Evolutionary conservation across 345 rosid species (phyloP), one percentile per base, ranked within the genome.

Genomic region (Physaria fendleri): DNA sequence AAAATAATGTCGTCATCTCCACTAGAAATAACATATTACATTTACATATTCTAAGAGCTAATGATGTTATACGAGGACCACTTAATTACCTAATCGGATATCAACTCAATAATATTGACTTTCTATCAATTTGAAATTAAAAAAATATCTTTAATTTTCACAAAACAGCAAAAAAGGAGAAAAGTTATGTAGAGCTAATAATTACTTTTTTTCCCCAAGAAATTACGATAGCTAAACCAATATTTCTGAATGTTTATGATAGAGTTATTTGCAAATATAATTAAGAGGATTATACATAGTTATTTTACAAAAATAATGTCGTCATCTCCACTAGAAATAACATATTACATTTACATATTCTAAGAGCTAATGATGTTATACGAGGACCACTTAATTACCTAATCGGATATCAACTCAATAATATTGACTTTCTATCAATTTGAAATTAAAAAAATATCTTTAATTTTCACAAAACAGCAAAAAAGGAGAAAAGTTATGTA

Each of bases 11-110:
- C 52, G 4, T 59, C 55, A 54, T 8, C 2, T 35, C 47, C 62
- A 65, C 39, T 44, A 54, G 27, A 32, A 33, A 47, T 46, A n/a
- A 23, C 25, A 42, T 22, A 23, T n/a, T n/a, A n/a, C n/a, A n/a
- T n/a, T n/a, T 32, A 1, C 14, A 22, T 12, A 21, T 28, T 28
- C 12, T 27, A 25, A 45, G 29, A 35, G 48, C 42, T 54, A 37
- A 43, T 45, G 49, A 46, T 45, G 71, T 38, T 58, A 40, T 66
- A 30, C 64, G 35, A 66, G 71, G 71, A 66, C 71, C 71, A 66
- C 71, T n/a, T n/a, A n/a, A n/a, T 57, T 57, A 48, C 28, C 12
- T 55, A 46, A 28, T 35, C 18, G 13, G 10, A n/a, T n/a, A 15
- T 40, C 34, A 27, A 21, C 40, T 41, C 54, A 48, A 46, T 35